Conservation (phyloP, 139 green algal species). For the Chlamydomonas asymmetrica region DNA sequence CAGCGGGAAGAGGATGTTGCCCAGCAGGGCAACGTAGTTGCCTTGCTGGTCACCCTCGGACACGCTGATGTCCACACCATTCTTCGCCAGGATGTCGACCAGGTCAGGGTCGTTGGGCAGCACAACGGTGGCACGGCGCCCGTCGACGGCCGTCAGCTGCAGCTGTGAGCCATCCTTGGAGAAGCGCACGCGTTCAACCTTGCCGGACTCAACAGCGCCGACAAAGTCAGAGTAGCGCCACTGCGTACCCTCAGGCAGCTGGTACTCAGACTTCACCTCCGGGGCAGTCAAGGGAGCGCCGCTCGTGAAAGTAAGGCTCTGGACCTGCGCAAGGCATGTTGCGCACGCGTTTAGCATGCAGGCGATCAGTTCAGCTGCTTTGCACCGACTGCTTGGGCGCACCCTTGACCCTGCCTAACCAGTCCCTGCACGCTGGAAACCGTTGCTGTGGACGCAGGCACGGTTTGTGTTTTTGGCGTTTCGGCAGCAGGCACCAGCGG, state of each 20-base stretch:
- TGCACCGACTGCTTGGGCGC: too few species aligned
- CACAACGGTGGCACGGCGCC: constrained; percentile 72
- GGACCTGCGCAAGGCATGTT: too few species aligned
- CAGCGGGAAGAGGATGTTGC: constrained; percentile 99
- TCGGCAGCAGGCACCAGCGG: too few species aligned
- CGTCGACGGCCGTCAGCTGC: constrained; percentile 83
- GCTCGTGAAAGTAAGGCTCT: constrained; percentile 29
- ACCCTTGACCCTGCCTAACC: too few species aligned
- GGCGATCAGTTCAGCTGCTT: too few species aligned
- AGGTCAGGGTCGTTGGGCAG: constrained; percentile 87
- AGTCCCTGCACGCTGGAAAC: too few species aligned
- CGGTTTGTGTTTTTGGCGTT: too few species aligned
- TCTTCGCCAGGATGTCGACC: constrained; percentile 81
- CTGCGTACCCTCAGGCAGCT: constrained; percentile 93
- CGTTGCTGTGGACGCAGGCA: too few species aligned
- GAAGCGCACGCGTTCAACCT: constrained; percentile 98
- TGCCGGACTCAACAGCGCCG: constrained; percentile 86
- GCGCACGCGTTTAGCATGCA: too few species aligned
- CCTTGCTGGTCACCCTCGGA: constrained; percentile 80
- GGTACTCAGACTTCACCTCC: constrained; percentile 45
- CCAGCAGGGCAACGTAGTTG: constrained; percentile 93
- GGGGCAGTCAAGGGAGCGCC: constrained; percentile 41
- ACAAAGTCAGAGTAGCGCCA: constrained; percentile 99
- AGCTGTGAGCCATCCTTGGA: constrained; percentile 91
- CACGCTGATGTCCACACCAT: constrained; percentile 84